Percentiles rank a stretch among this genome's conserved stretches.
Evolutionary conservation across 768 basidiomycete genomes (phyloP).

Genomic region (Naganishia vishniacii): DNA sequence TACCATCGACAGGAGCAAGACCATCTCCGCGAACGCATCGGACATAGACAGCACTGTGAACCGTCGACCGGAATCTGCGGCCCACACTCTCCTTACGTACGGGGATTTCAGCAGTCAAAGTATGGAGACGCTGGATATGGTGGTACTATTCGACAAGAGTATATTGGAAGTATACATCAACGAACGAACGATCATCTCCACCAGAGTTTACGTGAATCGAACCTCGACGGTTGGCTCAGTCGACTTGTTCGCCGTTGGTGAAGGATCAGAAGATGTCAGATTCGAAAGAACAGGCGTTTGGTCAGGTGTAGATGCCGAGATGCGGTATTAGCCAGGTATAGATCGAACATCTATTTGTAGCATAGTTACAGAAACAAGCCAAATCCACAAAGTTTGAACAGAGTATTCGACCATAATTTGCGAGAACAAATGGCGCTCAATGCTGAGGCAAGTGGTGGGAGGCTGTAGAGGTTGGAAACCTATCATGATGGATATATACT

Average conservation of each 20-base stretch:
- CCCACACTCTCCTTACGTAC: conserved; percentile 23
- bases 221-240: not conserved
- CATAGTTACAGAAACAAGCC: not conserved
- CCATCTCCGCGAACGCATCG: conserved; percentile 6
- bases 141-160: conserved; percentile 23
- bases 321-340: conserved; percentile 19
- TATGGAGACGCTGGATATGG: conserved; percentile 20
- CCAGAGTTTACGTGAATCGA: conserved; percentile 20
- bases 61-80: conserved; percentile 17
- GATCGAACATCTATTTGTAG: too few species aligned
- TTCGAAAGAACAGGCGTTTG: conserved; percentile 9
- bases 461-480: too few species aligned
- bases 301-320: conserved; percentile 12
- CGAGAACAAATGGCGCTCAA: too few species aligned
- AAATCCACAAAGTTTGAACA: too few species aligned
- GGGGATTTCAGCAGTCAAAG: not conserved
- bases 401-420: too few species aligned
- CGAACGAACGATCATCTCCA: conserved; percentile 23
- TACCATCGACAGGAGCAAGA: conserved; percentile 16
- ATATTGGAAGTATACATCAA: conserved; percentile 28
- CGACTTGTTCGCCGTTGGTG: not conserved
- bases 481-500: too few species aligned
- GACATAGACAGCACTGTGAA: not conserved
- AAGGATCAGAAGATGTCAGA: not conserved
- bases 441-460: too few species aligned